phyloP scores from a whole-genome alignment of 1,139 yeast genomes.

The Candida neerlandica region DNA sequence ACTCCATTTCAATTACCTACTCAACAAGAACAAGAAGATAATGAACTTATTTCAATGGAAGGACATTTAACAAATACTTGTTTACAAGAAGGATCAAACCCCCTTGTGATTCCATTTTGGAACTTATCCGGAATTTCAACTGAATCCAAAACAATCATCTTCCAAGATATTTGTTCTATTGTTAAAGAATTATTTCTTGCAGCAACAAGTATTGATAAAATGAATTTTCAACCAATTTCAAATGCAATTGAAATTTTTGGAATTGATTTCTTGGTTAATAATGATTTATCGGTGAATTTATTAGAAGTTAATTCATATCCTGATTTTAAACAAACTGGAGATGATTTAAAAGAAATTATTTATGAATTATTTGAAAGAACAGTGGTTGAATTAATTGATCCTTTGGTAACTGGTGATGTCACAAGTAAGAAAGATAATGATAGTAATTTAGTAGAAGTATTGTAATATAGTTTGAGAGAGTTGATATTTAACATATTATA shows the following conservation, averaged over 20 bases:
- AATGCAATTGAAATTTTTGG: constrained; percentile 91
- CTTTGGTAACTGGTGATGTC: constrained; percentile 16
- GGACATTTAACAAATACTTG: constrained; percentile 95
- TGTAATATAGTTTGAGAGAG: too few relatives aligned
- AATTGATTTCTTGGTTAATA: constrained; percentile 77
- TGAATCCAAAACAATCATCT: constrained; percentile 36
- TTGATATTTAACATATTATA: too few relatives aligned
- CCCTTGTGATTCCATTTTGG: constrained; percentile 69
- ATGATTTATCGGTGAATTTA: constrained; percentile 54
- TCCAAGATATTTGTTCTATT: constrained; percentile 58
- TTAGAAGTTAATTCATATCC: constrained; percentile 94
- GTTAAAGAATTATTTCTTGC: constrained; percentile 80
- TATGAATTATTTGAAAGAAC: constrained; percentile 57
- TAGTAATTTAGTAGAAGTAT: constrained; percentile 11
- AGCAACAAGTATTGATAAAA: constrained; percentile 74
- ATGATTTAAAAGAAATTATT: constrained; percentile 64
- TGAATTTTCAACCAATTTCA: constrained; percentile 84
- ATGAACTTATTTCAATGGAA: constrained; percentile 45
- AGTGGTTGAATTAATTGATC: constrained; percentile 26
- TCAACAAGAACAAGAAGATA: constrained; percentile 29
- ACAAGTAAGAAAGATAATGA: not conserved
- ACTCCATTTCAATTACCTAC: constrained; percentile 50
- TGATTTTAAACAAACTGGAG: constrained; percentile 95
- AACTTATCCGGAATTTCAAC: constrained; percentile 48
- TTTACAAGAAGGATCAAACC: constrained; percentile 57